Percentiles rank a stretch among this genome's conserved stretches.
These are phyloP conservation scores for Salicornia ramosissima DNA, from an alignment of 148 eudicot species.

Conservation along the genomic window DNA sequence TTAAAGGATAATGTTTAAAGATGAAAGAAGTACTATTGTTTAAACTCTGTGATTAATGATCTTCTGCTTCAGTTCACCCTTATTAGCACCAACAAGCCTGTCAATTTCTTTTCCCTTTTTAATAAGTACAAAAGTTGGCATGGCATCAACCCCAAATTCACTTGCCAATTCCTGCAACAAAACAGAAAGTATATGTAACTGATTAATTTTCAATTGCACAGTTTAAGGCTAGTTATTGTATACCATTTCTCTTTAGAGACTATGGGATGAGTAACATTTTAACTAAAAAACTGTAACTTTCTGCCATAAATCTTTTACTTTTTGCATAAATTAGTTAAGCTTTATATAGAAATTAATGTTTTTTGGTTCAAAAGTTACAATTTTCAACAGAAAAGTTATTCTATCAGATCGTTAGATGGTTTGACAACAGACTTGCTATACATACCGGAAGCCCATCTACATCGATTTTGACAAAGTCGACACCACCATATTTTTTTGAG, in stretches of 20 bases:
- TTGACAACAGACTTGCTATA: no score
- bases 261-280: no score
- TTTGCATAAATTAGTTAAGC: no score
- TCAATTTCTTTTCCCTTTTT: constrained; percentile 51
- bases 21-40: background rate
- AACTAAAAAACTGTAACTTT: no score
- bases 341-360: no score
- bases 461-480: constrained; percentile 76
- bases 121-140: constrained; percentile 51
- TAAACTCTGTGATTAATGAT: constrained; percentile 38
- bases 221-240: background rate
- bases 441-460: constrained; percentile 69
- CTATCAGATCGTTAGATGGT: no score
- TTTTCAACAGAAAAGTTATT: no score
- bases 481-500: constrained; percentile 53
- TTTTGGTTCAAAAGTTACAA: no score
- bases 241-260: no score
- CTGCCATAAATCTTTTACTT: no score
- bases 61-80: constrained; percentile 44
- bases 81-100: constrained; percentile 47
- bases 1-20: no score
- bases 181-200: background rate
- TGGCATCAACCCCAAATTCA: constrained; percentile 40
- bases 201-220: background rate
- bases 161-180: constrained; percentile 46